phyloP scores from a whole-genome alignment of 2,329 filamentous ascomycete genomes.

The Clarireedia hainanense region DNA sequence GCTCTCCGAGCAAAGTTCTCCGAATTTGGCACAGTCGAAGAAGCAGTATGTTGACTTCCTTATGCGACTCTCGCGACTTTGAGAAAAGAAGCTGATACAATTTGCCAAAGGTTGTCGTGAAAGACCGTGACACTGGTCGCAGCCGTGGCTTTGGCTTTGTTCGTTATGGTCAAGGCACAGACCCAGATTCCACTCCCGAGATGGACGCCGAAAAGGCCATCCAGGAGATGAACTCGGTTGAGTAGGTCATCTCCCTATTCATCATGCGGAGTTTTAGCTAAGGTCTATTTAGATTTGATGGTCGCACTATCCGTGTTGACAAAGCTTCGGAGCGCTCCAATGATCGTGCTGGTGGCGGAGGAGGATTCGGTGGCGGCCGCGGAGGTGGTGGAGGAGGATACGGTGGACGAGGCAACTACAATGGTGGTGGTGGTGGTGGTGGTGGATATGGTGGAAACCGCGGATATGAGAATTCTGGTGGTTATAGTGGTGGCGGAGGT shows the following conservation, averaged over 20 bases:
- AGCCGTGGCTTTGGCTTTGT: conserved; percentile 98
- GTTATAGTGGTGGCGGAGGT: conserved; percentile 17
- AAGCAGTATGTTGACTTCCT: conserved; percentile 66
- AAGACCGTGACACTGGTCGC: conserved; percentile 92
- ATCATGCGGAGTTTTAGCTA: conserved; percentile 11
- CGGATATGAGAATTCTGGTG: conserved; percentile 27
- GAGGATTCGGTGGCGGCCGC: conserved; percentile 28
- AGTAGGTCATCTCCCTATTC: conserved; percentile 51
- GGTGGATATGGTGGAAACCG: conserved; percentile 29
- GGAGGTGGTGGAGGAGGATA: conserved; percentile 37
- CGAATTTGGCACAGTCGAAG: conserved; percentile 82
- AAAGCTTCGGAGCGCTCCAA: conserved; percentile 59
- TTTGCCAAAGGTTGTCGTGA: conserved; percentile 74
- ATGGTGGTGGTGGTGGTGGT: conserved; percentile 12
- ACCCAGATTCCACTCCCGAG: conserved; percentile 34
- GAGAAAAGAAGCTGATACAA: conserved; percentile 17
- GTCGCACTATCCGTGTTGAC: conserved; percentile 89
- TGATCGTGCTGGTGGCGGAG: conserved; percentile 29
- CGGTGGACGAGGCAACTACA: conserved; percentile 32
- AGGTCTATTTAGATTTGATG: conserved; percentile 64
- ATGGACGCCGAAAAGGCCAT: conserved; percentile 72
- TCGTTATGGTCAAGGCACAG: conserved; percentile 57
- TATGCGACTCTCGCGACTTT: background rate
- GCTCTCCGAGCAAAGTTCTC: conserved; percentile 87
- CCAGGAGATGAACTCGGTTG: conserved; percentile 74